phyloP scores from a whole-genome alignment of 306 rosid genomes.

The Cicer yamashitae region DNA sequence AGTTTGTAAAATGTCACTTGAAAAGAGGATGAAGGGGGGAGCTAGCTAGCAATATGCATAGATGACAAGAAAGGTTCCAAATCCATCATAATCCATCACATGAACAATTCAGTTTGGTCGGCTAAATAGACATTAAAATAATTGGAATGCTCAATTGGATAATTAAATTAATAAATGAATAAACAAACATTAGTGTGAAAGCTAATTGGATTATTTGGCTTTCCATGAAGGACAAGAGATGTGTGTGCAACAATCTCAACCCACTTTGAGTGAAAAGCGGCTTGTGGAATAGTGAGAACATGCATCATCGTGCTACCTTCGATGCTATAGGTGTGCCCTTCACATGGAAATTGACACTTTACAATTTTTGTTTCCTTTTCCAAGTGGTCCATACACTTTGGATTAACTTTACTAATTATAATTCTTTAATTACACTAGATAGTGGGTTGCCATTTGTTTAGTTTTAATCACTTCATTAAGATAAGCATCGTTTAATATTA shows the following conservation, averaged over 20 bases:
- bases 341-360: slow-evolving; percentile 65
- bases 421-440: slow-evolving; percentile 49
- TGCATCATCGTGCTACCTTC: slow-evolving; percentile 77
- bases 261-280: slow-evolving; percentile 75
- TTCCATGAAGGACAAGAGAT: slow-evolving; percentile 70
- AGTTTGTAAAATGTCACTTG: slow-evolving; percentile 26
- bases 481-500: slow-evolving; percentile 50
- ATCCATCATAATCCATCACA: slow-evolving; percentile 77
- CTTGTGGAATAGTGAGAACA: slow-evolving; percentile 70
- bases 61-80: slow-evolving; percentile 75
- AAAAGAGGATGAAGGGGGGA: slow-evolving; percentile 38
- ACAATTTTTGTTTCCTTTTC: slow-evolving; percentile 9
- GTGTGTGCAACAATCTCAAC: slow-evolving; percentile 72
- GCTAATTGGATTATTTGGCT: slow-evolving; percentile 55
- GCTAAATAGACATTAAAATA: slow-evolving; percentile 61
- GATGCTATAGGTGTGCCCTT: slow-evolving; percentile 74
- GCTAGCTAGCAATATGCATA: slow-evolving; percentile 46
- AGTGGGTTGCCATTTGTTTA: slow-evolving; percentile 67
- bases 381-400: slow-evolving; percentile 66
- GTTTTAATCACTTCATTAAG: slow-evolving; percentile 54
- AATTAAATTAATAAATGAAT: slow-evolving; percentile 24
- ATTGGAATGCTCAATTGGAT: slow-evolving; percentile 52
- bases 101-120: slow-evolving; percentile 77
- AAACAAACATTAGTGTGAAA: slow-evolving; percentile 39
- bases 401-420: slow-evolving; percentile 57